A percentile compares a stretch with the other conserved stretches of the same genome.
These are phyloP conservation scores for Exophiala dermatitidis DNA, from an alignment of 2,329 filamentous ascomycete species.

Conservation along the genomic window DNA sequence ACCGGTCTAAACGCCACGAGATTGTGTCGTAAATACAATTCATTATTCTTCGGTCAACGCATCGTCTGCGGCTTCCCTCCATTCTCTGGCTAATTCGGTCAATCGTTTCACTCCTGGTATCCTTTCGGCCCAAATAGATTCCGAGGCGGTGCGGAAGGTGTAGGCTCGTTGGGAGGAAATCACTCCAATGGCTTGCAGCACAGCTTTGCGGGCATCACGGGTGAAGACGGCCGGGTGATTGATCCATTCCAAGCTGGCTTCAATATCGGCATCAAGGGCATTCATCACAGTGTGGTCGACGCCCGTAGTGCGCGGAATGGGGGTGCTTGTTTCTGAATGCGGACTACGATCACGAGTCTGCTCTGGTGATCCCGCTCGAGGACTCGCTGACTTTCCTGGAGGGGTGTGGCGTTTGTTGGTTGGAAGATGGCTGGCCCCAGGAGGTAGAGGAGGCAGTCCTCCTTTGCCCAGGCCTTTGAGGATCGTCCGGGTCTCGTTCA, in stretches of 20 bases:
- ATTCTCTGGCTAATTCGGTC: conserved; percentile 78
- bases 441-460: conserved; percentile 80
- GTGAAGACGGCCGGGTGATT: conserved; percentile 92
- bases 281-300: conserved; percentile 76
- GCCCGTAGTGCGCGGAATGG: conserved; percentile 42
- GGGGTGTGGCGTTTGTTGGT: conserved; percentile 35
- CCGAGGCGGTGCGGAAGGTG: conserved; percentile 84
- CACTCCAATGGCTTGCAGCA: conserved; percentile 91
- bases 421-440: conserved; percentile 44
- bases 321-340: conserved; percentile 38
- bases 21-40: conserved; percentile 14
- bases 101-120: conserved; percentile 73
- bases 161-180: conserved; percentile 91
- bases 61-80: conserved; percentile 79
- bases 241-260: conserved; percentile 92
- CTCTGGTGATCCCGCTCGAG: conserved; percentile 34
- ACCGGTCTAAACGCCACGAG: conserved; percentile 4
- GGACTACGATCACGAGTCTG: conserved; percentile 33
- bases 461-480: conserved; percentile 94
- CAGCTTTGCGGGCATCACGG: conserved; percentile 87
- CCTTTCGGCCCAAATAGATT: conserved; percentile 79
- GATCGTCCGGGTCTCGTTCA: conserved; percentile 90
- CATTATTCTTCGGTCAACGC: conserved; percentile 26
- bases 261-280: conserved; percentile 84
- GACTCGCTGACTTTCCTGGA: conserved; percentile 33